Evolutionary conservation across 192 early-diverging fungal species (phyloP).

Genomic region (Geranomyces variabilis): DNA sequence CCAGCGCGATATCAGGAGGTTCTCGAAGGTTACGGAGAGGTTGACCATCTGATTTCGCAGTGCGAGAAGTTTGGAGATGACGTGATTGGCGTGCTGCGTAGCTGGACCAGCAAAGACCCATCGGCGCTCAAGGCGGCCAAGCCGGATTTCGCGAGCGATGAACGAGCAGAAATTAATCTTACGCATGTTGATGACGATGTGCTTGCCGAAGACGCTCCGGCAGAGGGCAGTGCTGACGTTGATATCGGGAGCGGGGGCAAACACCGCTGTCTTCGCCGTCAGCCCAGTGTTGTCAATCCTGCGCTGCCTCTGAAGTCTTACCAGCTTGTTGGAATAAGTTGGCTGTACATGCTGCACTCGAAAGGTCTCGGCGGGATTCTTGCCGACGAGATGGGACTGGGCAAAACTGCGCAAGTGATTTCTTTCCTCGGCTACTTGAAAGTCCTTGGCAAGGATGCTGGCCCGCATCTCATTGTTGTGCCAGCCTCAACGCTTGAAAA

Average conservation of each 20-base stretch:
- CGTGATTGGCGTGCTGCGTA: constrained; percentile 48
- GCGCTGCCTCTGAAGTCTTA: constrained; percentile 76
- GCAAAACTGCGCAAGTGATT: constrained; percentile 82
- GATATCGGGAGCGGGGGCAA: background rate
- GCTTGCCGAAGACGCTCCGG: constrained; percentile 23
- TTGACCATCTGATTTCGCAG: constrained; percentile 60
- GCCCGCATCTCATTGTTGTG: constrained; percentile 80
- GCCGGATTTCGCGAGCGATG: background rate
- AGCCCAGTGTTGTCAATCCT: constrained; percentile 63
- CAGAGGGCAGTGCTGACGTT: background rate
- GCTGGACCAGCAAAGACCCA: constrained; percentile 49
- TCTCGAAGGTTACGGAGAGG: constrained; percentile 65
- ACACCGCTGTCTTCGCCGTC: constrained; percentile 51
- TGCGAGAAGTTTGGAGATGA: constrained; percentile 63
- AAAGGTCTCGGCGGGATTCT: constrained; percentile 58
- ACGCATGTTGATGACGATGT: constrained; percentile 31
- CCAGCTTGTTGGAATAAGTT: constrained; percentile 86
- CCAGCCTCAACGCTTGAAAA: constrained; percentile 88
- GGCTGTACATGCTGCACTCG: constrained; percentile 76
- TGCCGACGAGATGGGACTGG: constrained; percentile 49
- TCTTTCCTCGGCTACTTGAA: constrained; percentile 69
- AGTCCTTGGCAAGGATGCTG: constrained; percentile 50
- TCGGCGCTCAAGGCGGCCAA: constrained; percentile 20
- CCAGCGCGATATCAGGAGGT: constrained; percentile 59
- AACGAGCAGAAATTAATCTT: constrained; percentile 16